A percentile compares a stretch with the other conserved stretches of the same genome.
These are phyloP conservation scores for Debaryomyces psychrophilus DNA, from an alignment of 1,139 yeast genomes.

Conservation along the genomic window DNA sequence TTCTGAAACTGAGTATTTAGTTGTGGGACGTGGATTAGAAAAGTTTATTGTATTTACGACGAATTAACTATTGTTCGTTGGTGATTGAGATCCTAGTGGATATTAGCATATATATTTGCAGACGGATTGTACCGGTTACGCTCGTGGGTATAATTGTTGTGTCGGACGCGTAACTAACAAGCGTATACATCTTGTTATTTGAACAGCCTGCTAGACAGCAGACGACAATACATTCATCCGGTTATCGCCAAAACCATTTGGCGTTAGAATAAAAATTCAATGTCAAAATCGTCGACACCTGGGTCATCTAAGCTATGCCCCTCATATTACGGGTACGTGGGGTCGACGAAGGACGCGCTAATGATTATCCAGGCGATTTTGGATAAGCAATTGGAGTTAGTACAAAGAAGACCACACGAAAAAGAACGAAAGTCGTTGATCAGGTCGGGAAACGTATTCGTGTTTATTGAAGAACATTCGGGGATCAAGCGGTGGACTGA, in stretches of 20 bases:
- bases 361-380: constrained; percentile 78
- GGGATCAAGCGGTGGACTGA: constrained; percentile 95
- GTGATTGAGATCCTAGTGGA: neutral
- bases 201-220: neutral
- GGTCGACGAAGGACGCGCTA: constrained; percentile 81
- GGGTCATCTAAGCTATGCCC: constrained; percentile 41
- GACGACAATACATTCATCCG: neutral
- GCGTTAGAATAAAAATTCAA: constrained; percentile 9
- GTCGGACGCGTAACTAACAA: neutral
- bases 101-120: neutral
- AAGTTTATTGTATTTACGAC: neutral
- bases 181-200: neutral
- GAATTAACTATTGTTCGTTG: neutral
- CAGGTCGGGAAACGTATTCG: constrained; percentile 78
- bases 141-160: neutral
- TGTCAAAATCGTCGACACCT: constrained; percentile 23
- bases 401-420: constrained; percentile 81
- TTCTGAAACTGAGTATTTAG: neutral
- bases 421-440: constrained; percentile 69
- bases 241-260: neutral
- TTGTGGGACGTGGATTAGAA: neutral
- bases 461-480: constrained; percentile 78
- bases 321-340: constrained; percentile 77
- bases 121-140: neutral
- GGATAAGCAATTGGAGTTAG: constrained; percentile 62